Evolutionary conservation across 441 rosid genomes (phyloP), one percentile per base, ranked within the genome.

Genomic region (Erodium texanum): DNA sequence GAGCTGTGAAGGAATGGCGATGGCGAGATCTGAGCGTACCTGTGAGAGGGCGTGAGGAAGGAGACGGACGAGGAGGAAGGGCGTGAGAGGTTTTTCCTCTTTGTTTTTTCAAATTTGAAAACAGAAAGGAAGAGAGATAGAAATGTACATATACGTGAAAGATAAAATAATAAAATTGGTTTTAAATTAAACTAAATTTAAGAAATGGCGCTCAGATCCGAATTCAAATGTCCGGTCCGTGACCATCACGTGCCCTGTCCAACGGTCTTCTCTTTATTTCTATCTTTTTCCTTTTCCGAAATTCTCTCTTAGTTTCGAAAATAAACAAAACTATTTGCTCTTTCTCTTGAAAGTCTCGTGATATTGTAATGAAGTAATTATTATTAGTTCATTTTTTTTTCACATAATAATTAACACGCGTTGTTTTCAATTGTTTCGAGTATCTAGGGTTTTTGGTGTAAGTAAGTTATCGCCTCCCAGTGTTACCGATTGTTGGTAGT

Each of bases 151-250:
- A 59, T 11, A 59, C 64, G 14, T 59, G 29, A 59, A 59, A 10
- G 32, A 11, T 14, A 22, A 59, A 22, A 59, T 59, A 59, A 59
- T 48, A 59, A 22, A 59, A 19, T 19, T 58, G 7, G 62, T 4
- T 20, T 18, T 20, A 7, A 19, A 20, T 9, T 19, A 19, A 58
- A 58, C 62, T 58, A 10, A 20, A 58, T 58, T 58, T 22, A 20
- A 58, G 62, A 20, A 58, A 59, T 22, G 29, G 64, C 64, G 64
- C 64, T 24, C 64, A 59, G 64, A 12, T 59, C 64, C 64, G 64
- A 59, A 22, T 59, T 59, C 64, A 59, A 59, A 59, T 59, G 29
- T 59, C 5, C 15, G 10, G 64, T 59, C 64, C 32, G 64, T 59
- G 64, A 59, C 64, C 24, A 10, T 59, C 64, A 59, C 64, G 64